Evolutionary conservation across 345 rosid genomes (phyloP).

Genomic region (Lagerstroemia speciosa): DNA sequence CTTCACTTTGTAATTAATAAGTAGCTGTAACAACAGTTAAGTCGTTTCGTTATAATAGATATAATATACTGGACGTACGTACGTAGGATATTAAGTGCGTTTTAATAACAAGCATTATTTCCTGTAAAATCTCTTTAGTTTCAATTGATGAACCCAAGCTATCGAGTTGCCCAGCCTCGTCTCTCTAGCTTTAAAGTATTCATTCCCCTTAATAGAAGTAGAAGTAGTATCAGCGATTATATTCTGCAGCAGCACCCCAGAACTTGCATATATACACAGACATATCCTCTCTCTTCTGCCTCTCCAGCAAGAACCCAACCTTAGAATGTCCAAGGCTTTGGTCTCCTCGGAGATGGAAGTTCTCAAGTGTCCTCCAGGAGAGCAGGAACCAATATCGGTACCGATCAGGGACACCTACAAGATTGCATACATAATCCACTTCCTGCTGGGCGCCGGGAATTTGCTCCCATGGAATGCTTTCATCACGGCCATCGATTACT

Average conservation of each 20-base stretch:
- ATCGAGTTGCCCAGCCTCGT: too few relatives aligned
- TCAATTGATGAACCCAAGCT: too few relatives aligned
- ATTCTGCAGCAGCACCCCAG: neutral
- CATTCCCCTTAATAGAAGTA: too few relatives aligned
- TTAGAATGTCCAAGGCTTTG: constrained; percentile 1
- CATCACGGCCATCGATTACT: constrained; percentile 86
- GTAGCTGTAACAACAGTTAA: too few relatives aligned
- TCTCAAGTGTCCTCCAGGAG: constrained; percentile 16
- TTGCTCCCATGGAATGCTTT: constrained; percentile 94
- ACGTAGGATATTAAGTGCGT: too few relatives aligned
- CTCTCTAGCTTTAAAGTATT: too few relatives aligned
- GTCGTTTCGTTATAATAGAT: too few relatives aligned
- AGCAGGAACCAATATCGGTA: neutral
- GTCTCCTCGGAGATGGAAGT: constrained; percentile 30
- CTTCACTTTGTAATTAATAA: too few relatives aligned
- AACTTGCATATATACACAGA: neutral
- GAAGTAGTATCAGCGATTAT: too few relatives aligned
- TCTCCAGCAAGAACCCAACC: neutral
- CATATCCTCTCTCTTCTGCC: neutral
- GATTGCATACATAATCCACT: constrained; percentile 71
- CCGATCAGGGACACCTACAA: constrained; percentile 48
- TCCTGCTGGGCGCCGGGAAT: constrained; percentile 87
- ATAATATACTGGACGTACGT: too few relatives aligned
- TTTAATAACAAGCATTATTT: too few relatives aligned
- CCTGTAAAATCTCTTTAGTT: too few relatives aligned